Conservation (phyloP, 2,329 filamentous ascomycete species). For the Byssothecium circinans region DNA sequence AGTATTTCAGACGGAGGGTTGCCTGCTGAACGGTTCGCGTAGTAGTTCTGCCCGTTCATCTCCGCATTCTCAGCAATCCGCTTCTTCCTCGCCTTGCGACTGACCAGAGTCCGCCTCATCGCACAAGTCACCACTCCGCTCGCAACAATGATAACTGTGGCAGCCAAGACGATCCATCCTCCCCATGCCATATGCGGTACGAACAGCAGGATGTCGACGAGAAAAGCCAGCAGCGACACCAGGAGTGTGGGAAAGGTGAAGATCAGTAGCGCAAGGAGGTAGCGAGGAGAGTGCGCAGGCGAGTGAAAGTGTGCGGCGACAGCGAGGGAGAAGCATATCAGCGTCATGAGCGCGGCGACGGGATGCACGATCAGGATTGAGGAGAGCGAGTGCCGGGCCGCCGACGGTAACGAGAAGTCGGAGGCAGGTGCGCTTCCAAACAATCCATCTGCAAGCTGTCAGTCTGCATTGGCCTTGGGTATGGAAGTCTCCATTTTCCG, state of each 20-base stretch:
- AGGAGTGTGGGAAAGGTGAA: slow-evolving; percentile 83
- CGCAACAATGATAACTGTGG: slow-evolving; percentile 80
- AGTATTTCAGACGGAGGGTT: slow-evolving; percentile 32
- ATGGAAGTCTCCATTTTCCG: not conserved
- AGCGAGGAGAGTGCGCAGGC: slow-evolving; percentile 86
- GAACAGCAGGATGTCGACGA: slow-evolving; percentile 92
- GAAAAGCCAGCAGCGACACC: slow-evolving; percentile 80
- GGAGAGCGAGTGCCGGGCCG: slow-evolving; percentile 70
- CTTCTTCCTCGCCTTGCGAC: slow-evolving; percentile 89
- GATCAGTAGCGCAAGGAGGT: slow-evolving; percentile 81
- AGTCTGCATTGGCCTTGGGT: slow-evolving; percentile 24
- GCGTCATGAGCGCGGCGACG: slow-evolving; percentile 80
- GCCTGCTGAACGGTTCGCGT: slow-evolving; percentile 53
- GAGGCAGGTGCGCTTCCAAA: slow-evolving; percentile 47
- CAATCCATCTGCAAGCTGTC: slow-evolving; percentile 47
- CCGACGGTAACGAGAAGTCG: slow-evolving; percentile 67
- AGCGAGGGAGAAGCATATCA: slow-evolving; percentile 81
- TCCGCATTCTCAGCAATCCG: slow-evolving; percentile 92
- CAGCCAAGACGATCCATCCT: slow-evolving; percentile 87
- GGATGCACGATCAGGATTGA: slow-evolving; percentile 91
- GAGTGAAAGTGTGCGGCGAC: slow-evolving; percentile 81
- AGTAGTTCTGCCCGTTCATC: slow-evolving; percentile 95
- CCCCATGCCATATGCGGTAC: slow-evolving; percentile 93
- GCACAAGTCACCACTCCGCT: slow-evolving; percentile 87
- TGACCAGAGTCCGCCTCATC: slow-evolving; percentile 89